Base-by-base conservation (phyloP, 1,284 basidiomycete genomes). In the Baeospora myosura region DNA sequence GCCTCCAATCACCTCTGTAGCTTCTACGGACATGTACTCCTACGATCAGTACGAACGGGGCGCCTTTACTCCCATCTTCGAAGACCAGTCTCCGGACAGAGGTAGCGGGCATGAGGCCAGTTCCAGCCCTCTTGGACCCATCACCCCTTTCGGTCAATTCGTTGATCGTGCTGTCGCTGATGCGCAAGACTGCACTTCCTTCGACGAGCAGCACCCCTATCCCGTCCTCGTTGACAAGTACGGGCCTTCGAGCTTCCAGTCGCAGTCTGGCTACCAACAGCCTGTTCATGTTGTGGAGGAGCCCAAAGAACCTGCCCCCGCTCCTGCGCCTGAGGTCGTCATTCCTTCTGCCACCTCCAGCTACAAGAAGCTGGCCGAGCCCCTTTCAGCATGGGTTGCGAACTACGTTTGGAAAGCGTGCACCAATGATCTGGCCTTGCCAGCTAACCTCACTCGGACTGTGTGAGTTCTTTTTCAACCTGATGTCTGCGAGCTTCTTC, bases 321-420 rank as follows among this genome's bases (percentile, higher is more conserved):
- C 54, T n/a, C 55, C 66, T 10, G 73, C 70, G 41, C 59, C 66
- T 22, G 61, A 59, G 39, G 57, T 71, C 14, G 63, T 69, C 26
- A 67, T 74, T 14, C 67, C 77, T 7, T 66, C 68, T 44, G 70
- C 78, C 36, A 74, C 72, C n/a, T 54, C 64, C 14, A 63, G 70
- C 12, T 86, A 86, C 63, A 79, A 74, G 66, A 81, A 75, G 49
- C 65, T 88, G 12, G 76, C 81, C 0, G 81, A 83, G 34, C 83
- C 85, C 6, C 65, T 88, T 46, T 74, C 85, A 3, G 78, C 82
- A 45, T 88, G 86, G 86, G 64, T 87, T 30, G 77, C 82, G 30
- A 70, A 68, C 41, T 88, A 81, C 55, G 75, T 86, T 7, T 88
- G 85, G 85, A 85, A 82, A 56, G 76, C 77, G 35, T 86, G 85